Evolutionary conservation across 1,139 yeast genomes (phyloP), one percentile per base, ranked within the genome.

Genomic region (Protomyces macrosporus): DNA sequence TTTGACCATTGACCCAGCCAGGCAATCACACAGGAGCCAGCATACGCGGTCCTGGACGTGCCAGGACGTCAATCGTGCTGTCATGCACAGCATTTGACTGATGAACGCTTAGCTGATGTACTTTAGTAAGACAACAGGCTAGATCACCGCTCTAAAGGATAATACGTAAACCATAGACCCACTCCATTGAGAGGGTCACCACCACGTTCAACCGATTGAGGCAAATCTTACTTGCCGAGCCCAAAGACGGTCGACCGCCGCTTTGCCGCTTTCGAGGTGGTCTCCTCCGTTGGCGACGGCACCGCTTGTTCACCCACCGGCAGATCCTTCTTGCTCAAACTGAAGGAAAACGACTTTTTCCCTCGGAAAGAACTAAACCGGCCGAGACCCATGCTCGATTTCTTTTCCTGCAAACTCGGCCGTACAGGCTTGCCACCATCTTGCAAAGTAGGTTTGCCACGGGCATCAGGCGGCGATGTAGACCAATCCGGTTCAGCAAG

Each of bases 361-460:
- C 62, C 56, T 7, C 62, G 52, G 32, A 58, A 58, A 30, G 53
- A 58, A 34, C 62, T 58, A 35, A 58, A 58, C 3, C 62, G 23
- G 30, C 62, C 42, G 32, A 58, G 35, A 4, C 60, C 60, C 16
- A 53, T 56, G 35, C 51, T 51, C 48, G 53, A 51, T 56, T 58
- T 58, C 56, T 58, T 55, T 30, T 55, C 62, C n/a, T 42, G 51
- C 16, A 45, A 16, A 12, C 50, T 50, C 23, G 56, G 33, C 40
- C 42, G 55, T 3, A 42, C 48, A 3, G 61, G 50, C 23, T 23
- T 23, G 23, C 33, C 10, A n/a, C 3, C n/a, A n/a, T n/a, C n/a
- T n/a, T n/a, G n/a, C 37, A 34, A 45, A 7, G 60, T 16, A n/a
- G 53, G 60, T 23, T 12, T 5, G 4, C 33, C 10, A n/a, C 3